These are phyloP conservation scores for Candida pini DNA, from an alignment of 805 yeast genomes.

Conservation along the genomic window DNA sequence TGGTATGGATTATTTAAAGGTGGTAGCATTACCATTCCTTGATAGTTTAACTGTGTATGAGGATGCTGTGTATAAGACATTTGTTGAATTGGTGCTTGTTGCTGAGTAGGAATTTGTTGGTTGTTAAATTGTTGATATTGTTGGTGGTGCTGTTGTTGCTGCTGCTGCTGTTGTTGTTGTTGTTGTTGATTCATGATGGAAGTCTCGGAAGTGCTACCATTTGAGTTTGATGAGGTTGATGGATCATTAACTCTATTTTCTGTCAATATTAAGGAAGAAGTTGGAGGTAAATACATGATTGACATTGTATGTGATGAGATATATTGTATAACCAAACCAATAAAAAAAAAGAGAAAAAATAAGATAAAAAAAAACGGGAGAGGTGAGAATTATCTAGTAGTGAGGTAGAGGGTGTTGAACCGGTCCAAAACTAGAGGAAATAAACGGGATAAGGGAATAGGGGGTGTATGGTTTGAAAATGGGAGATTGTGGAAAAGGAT, in stretches of 20 bases:
- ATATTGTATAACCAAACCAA: neutral
- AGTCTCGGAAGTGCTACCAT: no score
- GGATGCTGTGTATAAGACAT: neutral
- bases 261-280: constrained; percentile 10
- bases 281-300: constrained; percentile 14
- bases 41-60: constrained; percentile 1
- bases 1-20: constrained; percentile 13
- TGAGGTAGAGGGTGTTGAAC: no score
- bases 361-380: no score
- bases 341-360: no score
- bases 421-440: no score
- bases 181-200: neutral
- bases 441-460: no score
- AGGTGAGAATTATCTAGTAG: no score
- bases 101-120: neutral
- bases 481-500: no score
- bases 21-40: constrained; percentile 13
- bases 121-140: no score
- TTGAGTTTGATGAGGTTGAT: neutral
- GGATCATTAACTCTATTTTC: constrained; percentile 10
- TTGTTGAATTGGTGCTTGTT: neutral
- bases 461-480: no score
- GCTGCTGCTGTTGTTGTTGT: neutral
- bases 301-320: neutral
- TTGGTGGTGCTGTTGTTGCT: neutral